phyloP scores from a whole-genome alignment of 2,329 filamentous ascomycete genomes.

The Verticillium nubilum region DNA sequence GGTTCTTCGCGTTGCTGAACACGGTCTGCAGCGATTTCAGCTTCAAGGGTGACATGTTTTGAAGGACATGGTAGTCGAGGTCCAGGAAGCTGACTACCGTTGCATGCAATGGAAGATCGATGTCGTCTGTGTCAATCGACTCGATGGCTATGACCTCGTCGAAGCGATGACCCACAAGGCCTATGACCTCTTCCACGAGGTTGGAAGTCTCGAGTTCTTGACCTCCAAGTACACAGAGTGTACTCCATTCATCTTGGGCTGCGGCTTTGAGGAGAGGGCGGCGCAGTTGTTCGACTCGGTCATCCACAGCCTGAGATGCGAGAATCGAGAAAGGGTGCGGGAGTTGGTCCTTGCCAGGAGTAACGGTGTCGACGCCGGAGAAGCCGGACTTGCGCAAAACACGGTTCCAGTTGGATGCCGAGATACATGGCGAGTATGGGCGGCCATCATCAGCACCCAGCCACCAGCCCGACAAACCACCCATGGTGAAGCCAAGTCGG shows the following conservation, averaged over 20 bases:
- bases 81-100: neutral
- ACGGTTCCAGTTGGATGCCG: slow-evolving; percentile 17
- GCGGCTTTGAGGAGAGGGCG: neutral
- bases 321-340: neutral
- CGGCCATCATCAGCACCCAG: slow-evolving; percentile 22
- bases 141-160: neutral
- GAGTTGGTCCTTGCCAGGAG: neutral
- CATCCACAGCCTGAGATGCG: neutral
- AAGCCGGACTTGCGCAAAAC: neutral
- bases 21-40: slow-evolving; percentile 5
- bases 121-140: neutral
- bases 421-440: slow-evolving; percentile 19
- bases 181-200: neutral
- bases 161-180: neutral
- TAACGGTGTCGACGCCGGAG: neutral
- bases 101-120: neutral
- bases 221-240: neutral
- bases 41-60: slow-evolving; percentile 1
- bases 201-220: neutral
- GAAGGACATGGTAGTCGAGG: neutral
- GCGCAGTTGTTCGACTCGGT: neutral
- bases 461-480: slow-evolving; percentile 27
- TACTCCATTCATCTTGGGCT: neutral
- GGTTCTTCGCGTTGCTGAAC: slow-evolving; percentile 3
- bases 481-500: slow-evolving; percentile 13